Evolutionary conservation across 78 protist species (phyloP).

Genomic region (Dictyostelium capitatum): DNA sequence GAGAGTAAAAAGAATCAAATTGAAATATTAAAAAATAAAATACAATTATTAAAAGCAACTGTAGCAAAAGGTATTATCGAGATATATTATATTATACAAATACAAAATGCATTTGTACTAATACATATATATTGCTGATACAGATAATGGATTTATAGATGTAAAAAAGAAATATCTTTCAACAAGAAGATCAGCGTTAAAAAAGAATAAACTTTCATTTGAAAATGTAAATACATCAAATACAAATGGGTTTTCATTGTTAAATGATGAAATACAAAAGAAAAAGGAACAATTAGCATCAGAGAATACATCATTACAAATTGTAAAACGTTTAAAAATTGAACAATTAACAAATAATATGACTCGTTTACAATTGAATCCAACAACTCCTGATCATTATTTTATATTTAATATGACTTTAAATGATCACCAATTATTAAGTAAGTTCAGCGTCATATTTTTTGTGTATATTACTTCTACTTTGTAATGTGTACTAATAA

Average conservation of each 20-base stretch:
- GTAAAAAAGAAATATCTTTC: conserved; percentile 46
- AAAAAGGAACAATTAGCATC: background rate
- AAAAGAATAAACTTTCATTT: conserved; percentile 32
- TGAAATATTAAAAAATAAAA: conserved; percentile 1
- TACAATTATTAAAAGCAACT: background rate
- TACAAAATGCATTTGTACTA: background rate
- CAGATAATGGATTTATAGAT: conserved; percentile 16
- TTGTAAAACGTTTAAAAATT: background rate
- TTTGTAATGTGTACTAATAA: background rate
- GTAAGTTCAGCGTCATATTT: conserved; percentile 1
- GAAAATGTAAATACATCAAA: conserved; percentile 15
- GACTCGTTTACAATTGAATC: background rate
- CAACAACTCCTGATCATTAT: background rate
- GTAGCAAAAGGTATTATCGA: conserved; percentile 1
- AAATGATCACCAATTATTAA: conserved; percentile 33
- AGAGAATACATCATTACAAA: background rate
- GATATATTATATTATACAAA: background rate
- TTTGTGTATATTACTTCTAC: background rate
- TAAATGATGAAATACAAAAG: conserved; percentile 8
- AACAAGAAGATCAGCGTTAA: conserved; percentile 27
- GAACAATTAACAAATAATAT: conserved; percentile 10
- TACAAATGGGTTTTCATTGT: background rate
- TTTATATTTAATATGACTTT: conserved; percentile 30
- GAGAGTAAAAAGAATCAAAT: background rate
- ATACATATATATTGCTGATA: background rate